phyloP scores from a whole-genome alignment of 805 yeast genomes.

The Candida vartiovaarae region DNA sequence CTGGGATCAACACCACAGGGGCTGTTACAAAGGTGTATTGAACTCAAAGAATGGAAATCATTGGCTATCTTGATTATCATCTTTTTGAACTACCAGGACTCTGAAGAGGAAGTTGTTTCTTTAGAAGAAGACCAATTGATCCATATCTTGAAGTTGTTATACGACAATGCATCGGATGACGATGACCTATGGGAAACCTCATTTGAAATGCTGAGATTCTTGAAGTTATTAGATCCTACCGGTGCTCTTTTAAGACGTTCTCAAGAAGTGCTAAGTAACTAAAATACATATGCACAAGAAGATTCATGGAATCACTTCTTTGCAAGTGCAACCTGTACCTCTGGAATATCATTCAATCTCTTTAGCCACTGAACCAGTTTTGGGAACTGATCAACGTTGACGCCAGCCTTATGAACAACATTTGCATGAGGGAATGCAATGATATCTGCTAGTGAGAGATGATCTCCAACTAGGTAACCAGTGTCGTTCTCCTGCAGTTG shows the following conservation, averaged over 20 bases:
- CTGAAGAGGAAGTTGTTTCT: slow-evolving; percentile 3
- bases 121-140: slow-evolving; percentile 18
- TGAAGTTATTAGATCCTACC: slow-evolving; percentile 22
- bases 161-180: slow-evolving; percentile 21
- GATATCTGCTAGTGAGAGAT: slow-evolving; percentile 53
- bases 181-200: slow-evolving; percentile 26
- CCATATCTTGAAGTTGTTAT: slow-evolving; percentile 20
- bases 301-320: slow-evolving; percentile 1
- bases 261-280: background rate
- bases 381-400: slow-evolving; percentile 12
- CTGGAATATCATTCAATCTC: slow-evolving; percentile 6
- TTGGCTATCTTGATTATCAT: slow-evolving; percentile 41
- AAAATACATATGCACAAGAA: background rate
- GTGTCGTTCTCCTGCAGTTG: slow-evolving; percentile 34
- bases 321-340: slow-evolving; percentile 7
- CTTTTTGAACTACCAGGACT: slow-evolving; percentile 32
- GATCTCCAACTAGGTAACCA: slow-evolving; percentile 54
- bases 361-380: slow-evolving; percentile 10
- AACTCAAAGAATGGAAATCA: slow-evolving; percentile 35
- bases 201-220: slow-evolving; percentile 25
- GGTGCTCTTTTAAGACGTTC: slow-evolving; percentile 16
- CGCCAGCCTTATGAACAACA: slow-evolving; percentile 2
- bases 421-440: slow-evolving; percentile 31
- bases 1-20: slow-evolving; percentile 35
- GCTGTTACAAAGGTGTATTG: slow-evolving; percentile 35